These are phyloP conservation scores for Ogataea ramenticola DNA, from an alignment of 805 yeast species.

Conservation along the genomic window DNA sequence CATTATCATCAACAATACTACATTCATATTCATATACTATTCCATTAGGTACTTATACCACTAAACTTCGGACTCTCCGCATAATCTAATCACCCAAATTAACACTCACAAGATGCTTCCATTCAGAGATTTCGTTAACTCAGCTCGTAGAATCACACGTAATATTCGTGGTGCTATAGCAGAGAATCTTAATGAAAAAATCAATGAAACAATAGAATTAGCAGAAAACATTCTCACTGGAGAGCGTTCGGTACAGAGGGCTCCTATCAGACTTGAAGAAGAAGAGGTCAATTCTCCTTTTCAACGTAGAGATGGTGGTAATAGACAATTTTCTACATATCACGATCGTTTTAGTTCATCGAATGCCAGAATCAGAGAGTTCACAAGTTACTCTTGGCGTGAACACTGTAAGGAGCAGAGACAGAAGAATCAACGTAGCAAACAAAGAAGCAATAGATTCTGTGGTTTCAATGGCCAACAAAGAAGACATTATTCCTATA, in stretches of 20 bases:
- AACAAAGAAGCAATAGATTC: background rate
- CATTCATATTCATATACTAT: too few relatives aligned
- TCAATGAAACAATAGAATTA: background rate
- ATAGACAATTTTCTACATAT: background rate
- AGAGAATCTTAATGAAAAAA: background rate
- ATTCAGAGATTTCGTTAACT: background rate
- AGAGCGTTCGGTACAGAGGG: slow-evolving; percentile 19
- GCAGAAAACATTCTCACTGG: slow-evolving; percentile 34
- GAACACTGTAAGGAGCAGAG: background rate
- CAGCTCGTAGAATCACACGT: background rate
- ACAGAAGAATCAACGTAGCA: background rate
- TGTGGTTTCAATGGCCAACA: background rate
- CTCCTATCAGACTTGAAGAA: background rate
- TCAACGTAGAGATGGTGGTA: background rate
- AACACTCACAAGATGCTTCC: background rate
- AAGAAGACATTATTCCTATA: background rate
- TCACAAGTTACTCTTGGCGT: slow-evolving; percentile 4
- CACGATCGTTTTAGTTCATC: slow-evolving; percentile 7
- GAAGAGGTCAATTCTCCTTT: background rate
- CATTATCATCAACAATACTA: too few relatives aligned
- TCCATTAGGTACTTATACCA: too few relatives aligned
- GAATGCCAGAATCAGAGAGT: slow-evolving; percentile 15
- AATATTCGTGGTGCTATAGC: background rate
- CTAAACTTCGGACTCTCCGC: background rate
- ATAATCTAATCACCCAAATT: background rate